These are phyloP conservation scores for Bacterosira constricta DNA, from an alignment of 108 stramenopile genomes.

Conservation along the genomic window DNA sequence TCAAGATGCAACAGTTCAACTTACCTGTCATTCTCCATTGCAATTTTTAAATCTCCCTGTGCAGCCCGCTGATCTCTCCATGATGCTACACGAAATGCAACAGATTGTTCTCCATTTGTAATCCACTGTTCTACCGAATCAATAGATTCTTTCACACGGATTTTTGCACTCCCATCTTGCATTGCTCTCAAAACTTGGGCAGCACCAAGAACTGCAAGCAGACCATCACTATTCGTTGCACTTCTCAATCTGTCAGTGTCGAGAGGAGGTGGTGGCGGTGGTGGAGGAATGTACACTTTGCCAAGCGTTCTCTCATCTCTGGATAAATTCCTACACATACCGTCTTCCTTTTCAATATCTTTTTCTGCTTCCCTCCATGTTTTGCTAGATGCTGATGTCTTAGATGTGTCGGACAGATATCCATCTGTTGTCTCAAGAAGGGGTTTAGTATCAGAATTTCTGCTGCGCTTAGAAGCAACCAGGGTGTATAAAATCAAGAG, in stretches of 20 bases:
- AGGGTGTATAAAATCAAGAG: constrained; percentile 85
- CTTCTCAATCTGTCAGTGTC: constrained; percentile 87
- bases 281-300: constrained; percentile 29
- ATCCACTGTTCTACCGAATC: constrained; percentile 89
- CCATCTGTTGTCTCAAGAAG: constrained; percentile 22
- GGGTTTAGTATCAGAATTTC: constrained; percentile 13
- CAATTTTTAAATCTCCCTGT: constrained; percentile 88
- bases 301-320: constrained; percentile 16
- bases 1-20: too few species aligned
- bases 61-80: constrained; percentile 91
- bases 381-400: constrained; percentile 26
- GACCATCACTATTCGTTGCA: constrained; percentile 89
- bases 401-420: constrained; percentile 5
- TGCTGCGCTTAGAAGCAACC: constrained; percentile 70
- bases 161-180: constrained; percentile 82
- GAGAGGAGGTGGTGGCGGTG: constrained; percentile 88
- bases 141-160: constrained; percentile 70
- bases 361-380: constrained; percentile 28
- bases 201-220: constrained; percentile 84
- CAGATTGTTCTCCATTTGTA: constrained; percentile 80
- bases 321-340: background rate
- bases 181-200: constrained; percentile 84
- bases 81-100: constrained; percentile 88
- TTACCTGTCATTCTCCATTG: constrained; percentile 61
- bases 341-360: background rate